Percentiles rank a stretch among this genome's conserved stretches.
These are phyloP conservation scores for Aspergillus fumigatiaffinis DNA, from an alignment of 2,329 filamentous ascomycete genomes.

Conservation along the genomic window DNA sequence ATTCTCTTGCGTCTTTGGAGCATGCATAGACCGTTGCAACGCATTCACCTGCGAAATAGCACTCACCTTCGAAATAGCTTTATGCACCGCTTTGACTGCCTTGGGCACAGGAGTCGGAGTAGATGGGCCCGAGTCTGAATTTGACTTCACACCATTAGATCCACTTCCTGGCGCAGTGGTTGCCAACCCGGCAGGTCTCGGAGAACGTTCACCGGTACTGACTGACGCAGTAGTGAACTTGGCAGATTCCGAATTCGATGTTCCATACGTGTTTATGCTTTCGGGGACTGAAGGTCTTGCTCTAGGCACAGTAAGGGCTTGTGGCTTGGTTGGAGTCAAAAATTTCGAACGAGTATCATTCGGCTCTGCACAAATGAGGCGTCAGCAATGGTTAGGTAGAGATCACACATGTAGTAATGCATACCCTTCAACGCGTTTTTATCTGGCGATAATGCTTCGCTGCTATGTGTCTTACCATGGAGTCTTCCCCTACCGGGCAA, in stretches of 20 bases:
- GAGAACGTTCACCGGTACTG: not conserved
- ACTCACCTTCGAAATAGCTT: not conserved
- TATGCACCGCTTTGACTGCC: not conserved
- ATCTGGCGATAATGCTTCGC: not conserved
- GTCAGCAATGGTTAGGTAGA: not conserved
- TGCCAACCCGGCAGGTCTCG: not conserved
- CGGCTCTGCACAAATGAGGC: not conserved
- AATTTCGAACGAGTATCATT: not conserved
- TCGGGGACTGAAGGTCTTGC: not conserved
- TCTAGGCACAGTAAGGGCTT: not conserved
- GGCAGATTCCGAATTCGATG: not conserved
- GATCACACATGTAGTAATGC: not conserved
- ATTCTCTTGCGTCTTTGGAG: not conserved
- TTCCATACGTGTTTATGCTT: not conserved
- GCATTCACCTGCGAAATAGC: not conserved
- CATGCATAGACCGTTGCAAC: constrained; percentile 10
- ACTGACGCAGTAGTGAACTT: not conserved
- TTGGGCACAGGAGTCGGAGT: not conserved
- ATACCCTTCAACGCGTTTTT: not conserved
- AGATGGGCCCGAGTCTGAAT: not conserved
- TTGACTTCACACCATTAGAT: not conserved
- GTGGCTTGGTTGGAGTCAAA: not conserved
- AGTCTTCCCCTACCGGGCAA: constrained; percentile 14
- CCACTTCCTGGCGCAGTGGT: not conserved
- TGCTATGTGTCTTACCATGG: not conserved